A percentile compares a stretch with the other conserved stretches of the same genome.
Evolutionary conservation across 805 yeast species (phyloP).

Genomic region (Suhomyces prunicola): DNA sequence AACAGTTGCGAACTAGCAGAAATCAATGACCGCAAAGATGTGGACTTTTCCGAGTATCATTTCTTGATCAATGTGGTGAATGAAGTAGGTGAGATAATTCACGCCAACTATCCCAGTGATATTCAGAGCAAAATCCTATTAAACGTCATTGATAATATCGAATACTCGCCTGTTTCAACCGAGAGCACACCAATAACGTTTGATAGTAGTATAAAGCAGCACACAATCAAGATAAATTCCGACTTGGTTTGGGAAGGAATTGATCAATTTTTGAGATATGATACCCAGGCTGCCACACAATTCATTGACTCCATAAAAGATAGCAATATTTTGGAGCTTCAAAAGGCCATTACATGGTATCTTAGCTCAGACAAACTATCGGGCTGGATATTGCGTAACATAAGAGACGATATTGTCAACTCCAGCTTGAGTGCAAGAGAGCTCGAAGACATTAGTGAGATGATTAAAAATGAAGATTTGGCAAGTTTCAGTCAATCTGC

Average conservation of each 20-base stretch:
- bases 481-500: constrained; percentile 25
- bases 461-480: constrained; percentile 22
- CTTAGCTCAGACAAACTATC: constrained; percentile 22
- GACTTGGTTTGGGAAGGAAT: constrained; percentile 27
- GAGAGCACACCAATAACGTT: constrained; percentile 27
- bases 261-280: constrained; percentile 24
- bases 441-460: constrained; percentile 15
- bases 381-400: constrained; percentile 18
- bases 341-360: constrained; percentile 29
- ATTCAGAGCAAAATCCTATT: constrained; percentile 24
- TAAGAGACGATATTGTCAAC: constrained; percentile 11
- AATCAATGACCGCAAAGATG: constrained; percentile 11
- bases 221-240: constrained; percentile 33
- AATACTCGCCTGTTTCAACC: constrained; percentile 34
- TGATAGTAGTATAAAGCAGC: constrained; percentile 14
- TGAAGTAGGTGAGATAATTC: constrained; percentile 14
- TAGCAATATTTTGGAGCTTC: constrained; percentile 36
- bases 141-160: constrained; percentile 37
- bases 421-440: constrained; percentile 13
- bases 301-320: constrained; percentile 27
- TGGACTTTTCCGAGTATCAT: constrained; percentile 13
- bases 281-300: constrained; percentile 28
- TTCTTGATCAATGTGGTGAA: constrained; percentile 21
- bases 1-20: constrained; percentile 16
- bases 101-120: constrained; percentile 9